Base-by-base conservation (phyloP, 2,329 filamentous ascomycete species). In the Cladophialophora bantiana region DNA sequence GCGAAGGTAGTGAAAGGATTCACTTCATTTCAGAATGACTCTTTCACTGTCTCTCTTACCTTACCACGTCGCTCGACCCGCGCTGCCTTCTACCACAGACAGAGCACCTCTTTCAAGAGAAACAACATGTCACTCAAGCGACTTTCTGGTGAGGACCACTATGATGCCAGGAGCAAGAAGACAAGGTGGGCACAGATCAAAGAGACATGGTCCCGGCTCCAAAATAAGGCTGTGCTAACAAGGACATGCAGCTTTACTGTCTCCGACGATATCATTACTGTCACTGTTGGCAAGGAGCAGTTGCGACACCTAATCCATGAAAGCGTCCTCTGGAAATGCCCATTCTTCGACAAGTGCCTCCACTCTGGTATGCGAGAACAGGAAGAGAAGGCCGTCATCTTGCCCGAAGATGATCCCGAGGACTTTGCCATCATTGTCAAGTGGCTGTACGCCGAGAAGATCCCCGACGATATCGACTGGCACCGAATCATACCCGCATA, bases 271-370 rank as follows among this genome's bases (percentile, higher is more conserved):
- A 65, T 67, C 48, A 48, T 70, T 26, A 64, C 64, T 15, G 59
- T 70, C 26, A 15, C 12, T 26, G 68, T 68, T n/a, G 68, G 64
- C 42, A 2, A 48, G 32, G 31, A 65, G 2, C 53, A 63, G 32
- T 6, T 59, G 20, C 10, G 6, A 12, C 68, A 66, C 36, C 32
- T 12, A 12, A 13, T 67, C n/a, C 64, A 70, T 34, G 64, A 66
- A 32, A 56, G 40, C 36, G 45, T 68, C 1, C 54, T 68, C 9
- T 50, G 38, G 13, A 31, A 34, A 10, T 62, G 18, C 4, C 45
- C 59, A 18, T 68, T 64, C 53, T 68, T 63, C 55, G 15, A 62
- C 13, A 56, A 55, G n/a, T 68, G 59, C 35, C 59, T 68, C 12
- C 13, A 18, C n/a, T 62, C 62, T 4, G 58, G 66, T 6, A 68